phyloP scores from a whole-genome alignment of 73 alveolate species.

The Strombidium stylifer region DNA sequence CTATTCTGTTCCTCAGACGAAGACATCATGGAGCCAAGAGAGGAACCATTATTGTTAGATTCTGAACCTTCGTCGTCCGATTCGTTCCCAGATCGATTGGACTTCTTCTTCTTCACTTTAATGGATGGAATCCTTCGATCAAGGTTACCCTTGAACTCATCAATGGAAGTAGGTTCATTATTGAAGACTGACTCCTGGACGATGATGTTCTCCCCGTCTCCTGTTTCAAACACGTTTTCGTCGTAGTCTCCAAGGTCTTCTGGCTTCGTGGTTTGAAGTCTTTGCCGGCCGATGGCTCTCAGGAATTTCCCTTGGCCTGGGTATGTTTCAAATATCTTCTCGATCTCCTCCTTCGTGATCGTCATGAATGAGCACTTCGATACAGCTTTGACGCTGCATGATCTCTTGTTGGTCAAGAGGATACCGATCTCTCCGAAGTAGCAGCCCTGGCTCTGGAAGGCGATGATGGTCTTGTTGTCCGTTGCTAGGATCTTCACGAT shows the following conservation, averaged over 20 bases:
- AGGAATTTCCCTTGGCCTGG: constrained; percentile 48
- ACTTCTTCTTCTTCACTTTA: neutral
- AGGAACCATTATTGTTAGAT: no score
- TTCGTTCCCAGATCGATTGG: no score
- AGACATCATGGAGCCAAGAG: no score
- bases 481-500: constrained; percentile 48
- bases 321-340: constrained; percentile 22
- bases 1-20: no score
- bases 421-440: constrained; percentile 76
- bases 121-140: no score
- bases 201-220: neutral
- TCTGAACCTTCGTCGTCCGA: no score
- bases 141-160: no score
- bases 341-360: constrained; percentile 22
- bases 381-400: constrained; percentile 54
- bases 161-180: neutral
- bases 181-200: neutral
- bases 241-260: constrained; percentile 39
- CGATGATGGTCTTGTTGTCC: constrained; percentile 46
- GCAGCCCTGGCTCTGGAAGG: constrained; percentile 51
- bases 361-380: constrained; percentile 44
- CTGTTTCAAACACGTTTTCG: neutral
- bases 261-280: constrained; percentile 60
- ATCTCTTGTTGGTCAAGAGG: constrained; percentile 35
- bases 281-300: constrained; percentile 52